These are phyloP conservation scores for Suillus bovinus DNA, from an alignment of 768 basidiomycete genomes.

Conservation along the genomic window DNA sequence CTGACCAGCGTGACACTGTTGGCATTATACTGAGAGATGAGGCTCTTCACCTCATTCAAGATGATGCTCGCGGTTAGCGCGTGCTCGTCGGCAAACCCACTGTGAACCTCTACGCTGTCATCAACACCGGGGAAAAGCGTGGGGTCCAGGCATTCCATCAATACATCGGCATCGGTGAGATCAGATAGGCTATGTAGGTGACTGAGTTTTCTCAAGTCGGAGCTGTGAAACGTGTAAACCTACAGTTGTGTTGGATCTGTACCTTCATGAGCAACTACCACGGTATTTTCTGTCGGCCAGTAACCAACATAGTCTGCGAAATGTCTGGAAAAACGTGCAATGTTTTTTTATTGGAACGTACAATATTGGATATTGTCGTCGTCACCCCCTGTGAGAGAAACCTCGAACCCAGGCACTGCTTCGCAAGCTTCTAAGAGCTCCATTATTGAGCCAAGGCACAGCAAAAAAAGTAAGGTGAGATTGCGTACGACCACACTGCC, in stretches of 20 bases:
- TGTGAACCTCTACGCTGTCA: slow-evolving; percentile 45
- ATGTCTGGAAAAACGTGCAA: neutral
- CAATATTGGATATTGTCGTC: slow-evolving; percentile 50
- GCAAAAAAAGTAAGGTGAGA: slow-evolving; percentile 4
- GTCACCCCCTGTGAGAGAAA: slow-evolving; percentile 48
- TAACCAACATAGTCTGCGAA: slow-evolving; percentile 55
- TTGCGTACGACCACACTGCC: slow-evolving; percentile 46
- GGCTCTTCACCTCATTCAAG: slow-evolving; percentile 41
- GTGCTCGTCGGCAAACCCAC: slow-evolving; percentile 55
- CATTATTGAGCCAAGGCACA: neutral
- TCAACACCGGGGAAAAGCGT: slow-evolving; percentile 57
- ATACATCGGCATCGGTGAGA: slow-evolving; percentile 50
- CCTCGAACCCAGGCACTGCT: slow-evolving; percentile 42
- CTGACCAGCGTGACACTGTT: slow-evolving; percentile 44
- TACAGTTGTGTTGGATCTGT: slow-evolving; percentile 59
- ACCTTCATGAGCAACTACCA: slow-evolving; percentile 64
- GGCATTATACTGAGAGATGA: slow-evolving; percentile 39
- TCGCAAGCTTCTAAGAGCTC: slow-evolving; percentile 29
- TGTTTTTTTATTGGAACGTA: slow-evolving; percentile 23
- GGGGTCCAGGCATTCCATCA: slow-evolving; percentile 39
- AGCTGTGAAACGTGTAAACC: slow-evolving; percentile 13
- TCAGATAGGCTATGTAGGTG: slow-evolving; percentile 41
- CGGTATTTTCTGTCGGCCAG: slow-evolving; percentile 48
- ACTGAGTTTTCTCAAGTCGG: neutral
- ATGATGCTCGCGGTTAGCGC: slow-evolving; percentile 46